Percentiles rank a stretch among this genome's conserved stretches.
Conservation (phyloP, 331 rosid species). For the Acacia concinna region DNA sequence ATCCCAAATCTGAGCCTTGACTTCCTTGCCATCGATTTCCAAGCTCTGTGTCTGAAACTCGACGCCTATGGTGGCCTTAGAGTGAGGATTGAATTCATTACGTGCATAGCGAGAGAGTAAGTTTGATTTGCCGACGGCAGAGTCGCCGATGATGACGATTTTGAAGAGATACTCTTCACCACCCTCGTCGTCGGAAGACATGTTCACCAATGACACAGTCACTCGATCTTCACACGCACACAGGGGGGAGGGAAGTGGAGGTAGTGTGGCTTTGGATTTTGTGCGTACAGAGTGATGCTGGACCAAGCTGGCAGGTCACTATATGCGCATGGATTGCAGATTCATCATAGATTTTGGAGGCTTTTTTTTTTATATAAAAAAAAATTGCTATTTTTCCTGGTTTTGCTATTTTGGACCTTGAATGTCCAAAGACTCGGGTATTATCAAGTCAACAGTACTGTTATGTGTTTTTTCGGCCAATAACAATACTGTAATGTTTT, state of each 20-base stretch:
- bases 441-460: not conserved
- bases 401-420: not conserved
- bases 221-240: not conserved
- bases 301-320: slow-evolving; percentile 27
- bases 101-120: slow-evolving; percentile 64
- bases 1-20: slow-evolving; percentile 83
- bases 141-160: slow-evolving; percentile 69
- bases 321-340: slow-evolving; percentile 4
- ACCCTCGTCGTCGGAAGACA: slow-evolving; percentile 70
- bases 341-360: not conserved
- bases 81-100: slow-evolving; percentile 67
- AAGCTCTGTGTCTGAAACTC: slow-evolving; percentile 76
- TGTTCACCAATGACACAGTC: slow-evolving; percentile 20
- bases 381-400: not conserved
- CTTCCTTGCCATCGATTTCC: slow-evolving; percentile 68
- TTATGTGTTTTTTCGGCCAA: too few relatives aligned
- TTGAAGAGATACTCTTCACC: slow-evolving; percentile 79
- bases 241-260: not conserved
- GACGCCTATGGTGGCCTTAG: slow-evolving; percentile 73
- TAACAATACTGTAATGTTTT: not conserved
- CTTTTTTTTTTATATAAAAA: not conserved
- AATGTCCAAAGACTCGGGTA: not conserved
- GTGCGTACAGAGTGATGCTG: not conserved
- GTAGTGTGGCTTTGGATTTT: not conserved
- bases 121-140: slow-evolving; percentile 71